Evolutionary conservation across 257 asterid species (phyloP).

Genomic region (Galeopsis tetrahit): DNA sequence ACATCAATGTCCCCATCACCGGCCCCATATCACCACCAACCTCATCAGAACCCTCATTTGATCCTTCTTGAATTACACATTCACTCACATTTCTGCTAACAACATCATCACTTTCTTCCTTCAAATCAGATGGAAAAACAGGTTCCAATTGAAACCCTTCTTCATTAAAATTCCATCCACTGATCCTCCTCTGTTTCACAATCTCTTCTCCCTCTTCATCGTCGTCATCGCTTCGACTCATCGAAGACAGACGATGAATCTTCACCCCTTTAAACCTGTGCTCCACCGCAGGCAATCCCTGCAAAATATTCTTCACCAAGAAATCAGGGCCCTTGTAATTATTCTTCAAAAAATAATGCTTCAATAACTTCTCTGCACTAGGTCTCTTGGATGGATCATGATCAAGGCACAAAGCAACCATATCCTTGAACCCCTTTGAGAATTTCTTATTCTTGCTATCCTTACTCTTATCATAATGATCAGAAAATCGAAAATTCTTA

Average conservation of each 20-base stretch:
- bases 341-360: conserved; percentile 70
- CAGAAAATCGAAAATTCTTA: conserved; percentile 69
- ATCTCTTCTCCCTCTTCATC: conserved; percentile 40
- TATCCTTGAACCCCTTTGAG: conserved; percentile 68
- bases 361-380: conserved; percentile 65
- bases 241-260: neutral
- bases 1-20: conserved; percentile 47
- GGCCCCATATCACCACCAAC: conserved; percentile 33
- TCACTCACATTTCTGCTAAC: conserved; percentile 41
- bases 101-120: neutral
- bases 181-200: conserved; percentile 67
- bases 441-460: conserved; percentile 61
- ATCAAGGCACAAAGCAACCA: conserved; percentile 82
- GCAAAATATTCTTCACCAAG: conserved; percentile 66
- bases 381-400: conserved; percentile 88
- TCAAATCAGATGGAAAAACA: conserved; percentile 47
- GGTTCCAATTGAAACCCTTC: conserved; percentile 77
- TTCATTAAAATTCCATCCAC: conserved; percentile 86
- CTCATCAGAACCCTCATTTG: conserved; percentile 25
- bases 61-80: conserved; percentile 36
- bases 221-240: conserved; percentile 5
- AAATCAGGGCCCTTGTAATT: conserved; percentile 57
- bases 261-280: conserved; percentile 45
- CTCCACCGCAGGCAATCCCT: conserved; percentile 70
- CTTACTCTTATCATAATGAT: conserved; percentile 59